Conservation (phyloP, 306 rosid species). For the Rosa lucieae region DNA sequence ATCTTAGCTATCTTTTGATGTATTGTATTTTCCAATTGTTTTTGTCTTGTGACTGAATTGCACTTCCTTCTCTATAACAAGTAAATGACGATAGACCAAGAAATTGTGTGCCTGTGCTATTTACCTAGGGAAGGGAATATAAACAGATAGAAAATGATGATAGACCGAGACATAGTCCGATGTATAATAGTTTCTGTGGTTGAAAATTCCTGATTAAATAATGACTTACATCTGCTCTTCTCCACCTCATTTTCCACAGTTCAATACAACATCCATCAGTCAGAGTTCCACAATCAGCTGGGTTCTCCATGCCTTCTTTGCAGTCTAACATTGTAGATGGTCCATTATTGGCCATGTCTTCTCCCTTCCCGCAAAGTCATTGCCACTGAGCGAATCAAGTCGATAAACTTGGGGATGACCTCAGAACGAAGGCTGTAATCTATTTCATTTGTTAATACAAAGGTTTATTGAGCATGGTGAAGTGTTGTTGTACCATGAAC, state of each 20-base stretch:
- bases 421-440: not conserved
- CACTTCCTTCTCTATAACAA: not conserved
- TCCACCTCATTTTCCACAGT: slow-evolving; percentile 32
- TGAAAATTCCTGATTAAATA: not conserved
- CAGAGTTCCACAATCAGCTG: slow-evolving; percentile 60
- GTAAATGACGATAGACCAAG: too few species aligned
- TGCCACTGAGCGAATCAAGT: slow-evolving; percentile 47
- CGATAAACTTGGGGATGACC: not conserved
- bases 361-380: slow-evolving; percentile 60
- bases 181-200: not conserved
- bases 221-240: slow-evolving; percentile 11
- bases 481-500: slow-evolving; percentile 6
- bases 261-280: slow-evolving; percentile 63
- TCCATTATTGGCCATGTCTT: slow-evolving; percentile 60
- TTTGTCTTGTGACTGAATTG: not conserved
- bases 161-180: not conserved
- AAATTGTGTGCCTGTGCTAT: not conserved
- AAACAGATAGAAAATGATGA: not conserved
- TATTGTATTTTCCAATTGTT: not conserved
- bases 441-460: slow-evolving; percentile 8
- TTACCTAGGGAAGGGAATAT: not conserved
- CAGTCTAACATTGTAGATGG: slow-evolving; percentile 72
- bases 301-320: slow-evolving; percentile 71
- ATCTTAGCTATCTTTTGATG: not conserved
- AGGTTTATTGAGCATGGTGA: not conserved